A percentile compares a stretch with the other conserved stretches of the same genome.
Evolutionary conservation across 2,329 filamentous ascomycete species (phyloP).

Genomic region (Scopulariopsis brevicaulis): DNA sequence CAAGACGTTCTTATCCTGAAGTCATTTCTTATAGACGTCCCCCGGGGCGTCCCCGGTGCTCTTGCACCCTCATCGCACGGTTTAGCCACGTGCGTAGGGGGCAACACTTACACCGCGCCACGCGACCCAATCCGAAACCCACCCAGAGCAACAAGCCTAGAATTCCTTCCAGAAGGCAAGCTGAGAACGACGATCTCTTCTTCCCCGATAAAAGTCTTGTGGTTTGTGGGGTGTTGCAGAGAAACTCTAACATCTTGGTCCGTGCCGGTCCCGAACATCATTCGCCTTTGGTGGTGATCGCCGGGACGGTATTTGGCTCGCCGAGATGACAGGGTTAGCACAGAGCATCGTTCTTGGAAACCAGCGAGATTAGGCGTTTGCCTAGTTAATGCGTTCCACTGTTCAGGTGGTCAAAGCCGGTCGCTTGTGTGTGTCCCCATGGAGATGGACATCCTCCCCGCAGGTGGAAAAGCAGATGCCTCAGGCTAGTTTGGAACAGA

Average conservation of each 20-base stretch:
- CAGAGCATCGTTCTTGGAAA: neutral
- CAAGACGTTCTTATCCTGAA: neutral
- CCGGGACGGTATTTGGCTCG: neutral
- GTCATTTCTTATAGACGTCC: neutral
- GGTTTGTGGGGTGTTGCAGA: neutral
- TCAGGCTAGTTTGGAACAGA: neutral
- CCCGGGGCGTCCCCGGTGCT: neutral
- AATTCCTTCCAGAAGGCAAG: neutral
- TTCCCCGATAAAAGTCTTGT: neutral
- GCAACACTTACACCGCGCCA: neutral
- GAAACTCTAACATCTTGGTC: neutral
- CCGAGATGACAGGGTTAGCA: constrained; percentile 1
- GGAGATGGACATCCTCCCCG: neutral
- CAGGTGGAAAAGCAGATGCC: neutral
- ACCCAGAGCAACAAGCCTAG: neutral
- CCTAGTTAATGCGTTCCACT: neutral
- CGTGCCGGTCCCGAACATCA: neutral
- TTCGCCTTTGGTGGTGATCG: neutral
- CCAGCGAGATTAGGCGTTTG: neutral
- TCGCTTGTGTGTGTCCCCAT: neutral
- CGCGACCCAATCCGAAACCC: neutral
- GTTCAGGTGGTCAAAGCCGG: neutral
- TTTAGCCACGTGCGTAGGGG: neutral
- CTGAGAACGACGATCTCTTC: neutral
- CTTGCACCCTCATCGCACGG: neutral